Evolutionary conservation across 106 monocot genomes (phyloP).

Genomic region (Phalaenopsis equestris): DNA sequence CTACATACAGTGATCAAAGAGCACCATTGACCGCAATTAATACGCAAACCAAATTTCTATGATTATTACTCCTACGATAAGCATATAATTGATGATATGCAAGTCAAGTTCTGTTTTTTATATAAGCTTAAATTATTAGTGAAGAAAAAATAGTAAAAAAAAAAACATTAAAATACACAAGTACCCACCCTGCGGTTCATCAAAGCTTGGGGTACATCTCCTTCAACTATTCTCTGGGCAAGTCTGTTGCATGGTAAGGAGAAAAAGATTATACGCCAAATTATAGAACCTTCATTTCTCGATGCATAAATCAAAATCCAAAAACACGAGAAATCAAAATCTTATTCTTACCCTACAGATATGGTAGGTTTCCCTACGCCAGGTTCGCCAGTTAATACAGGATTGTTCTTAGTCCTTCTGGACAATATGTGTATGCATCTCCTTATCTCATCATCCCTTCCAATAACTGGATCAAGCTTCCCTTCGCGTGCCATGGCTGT

Average conservation of each 20-base stretch:
- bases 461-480: conserved; percentile 99
- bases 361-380: conserved; percentile 99
- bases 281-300: background rate
- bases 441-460: conserved; percentile 99
- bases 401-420: conserved; percentile 96
- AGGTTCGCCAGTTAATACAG: conserved; percentile 98
- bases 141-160: background rate
- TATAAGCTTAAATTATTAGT: background rate
- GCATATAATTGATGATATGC: background rate
- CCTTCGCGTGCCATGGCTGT: conserved; percentile 96
- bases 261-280: background rate
- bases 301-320: background rate
- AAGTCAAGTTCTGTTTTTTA: background rate
- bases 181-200: conserved; percentile 80
- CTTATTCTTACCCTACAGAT: conserved; percentile 80
- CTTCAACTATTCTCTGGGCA: conserved; percentile 95
- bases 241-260: conserved; percentile 41
- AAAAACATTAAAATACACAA: background rate
- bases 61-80: background rate
- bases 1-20: no score
- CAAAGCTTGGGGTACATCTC: conserved; percentile 98
- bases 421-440: conserved; percentile 99
- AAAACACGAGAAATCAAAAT: background rate
- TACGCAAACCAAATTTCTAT: background rate
- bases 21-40: no score